Conservation (phyloP, 2,329 filamentous ascomycete genomes). For the Mycosphaerella sp. region DNA sequence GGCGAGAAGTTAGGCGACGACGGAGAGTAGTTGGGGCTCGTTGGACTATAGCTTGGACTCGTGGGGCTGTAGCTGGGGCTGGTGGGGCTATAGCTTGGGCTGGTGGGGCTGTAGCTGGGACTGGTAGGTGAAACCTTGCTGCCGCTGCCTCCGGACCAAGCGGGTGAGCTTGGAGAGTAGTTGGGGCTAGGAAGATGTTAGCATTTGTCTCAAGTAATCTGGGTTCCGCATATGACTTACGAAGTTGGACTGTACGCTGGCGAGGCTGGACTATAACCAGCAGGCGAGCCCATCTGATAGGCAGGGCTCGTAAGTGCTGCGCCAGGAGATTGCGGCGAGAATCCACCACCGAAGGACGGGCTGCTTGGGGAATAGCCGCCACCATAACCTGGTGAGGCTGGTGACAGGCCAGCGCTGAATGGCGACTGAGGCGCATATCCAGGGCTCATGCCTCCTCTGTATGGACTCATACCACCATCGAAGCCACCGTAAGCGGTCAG, state of each 20-base stretch:
- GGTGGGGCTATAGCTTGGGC: constrained; percentile 34
- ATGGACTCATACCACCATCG: constrained; percentile 59
- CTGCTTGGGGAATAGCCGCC: constrained; percentile 28
- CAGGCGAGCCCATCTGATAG: constrained; percentile 46
- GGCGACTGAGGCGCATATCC: constrained; percentile 39
- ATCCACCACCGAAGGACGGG: constrained; percentile 22
- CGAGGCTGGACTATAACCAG: constrained; percentile 40
- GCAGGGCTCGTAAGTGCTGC: constrained; percentile 50
- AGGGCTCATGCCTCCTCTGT: constrained; percentile 49
- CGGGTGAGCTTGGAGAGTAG: constrained; percentile 50
- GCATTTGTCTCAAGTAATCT: no score
- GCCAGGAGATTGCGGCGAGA: constrained; percentile 39
- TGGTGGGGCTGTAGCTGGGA: constrained; percentile 35
- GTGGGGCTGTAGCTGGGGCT: constrained; percentile 41
- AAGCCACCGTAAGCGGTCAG: constrained; percentile 61
- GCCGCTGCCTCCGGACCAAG: constrained; percentile 34
- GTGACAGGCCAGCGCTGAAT: constrained; percentile 54
- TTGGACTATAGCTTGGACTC: constrained; percentile 19
- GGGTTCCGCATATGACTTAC: no score
- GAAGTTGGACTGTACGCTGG: constrained; percentile 51
- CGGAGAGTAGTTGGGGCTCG: constrained; percentile 14
- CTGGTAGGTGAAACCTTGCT: constrained; percentile 31
- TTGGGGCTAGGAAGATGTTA: constrained; percentile 28
- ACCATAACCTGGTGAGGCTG: constrained; percentile 58
- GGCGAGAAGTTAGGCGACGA: constrained; percentile 34